Conservation (phyloP, 1,284 basidiomycete species). For the Takashimella tepidaria region DNA sequence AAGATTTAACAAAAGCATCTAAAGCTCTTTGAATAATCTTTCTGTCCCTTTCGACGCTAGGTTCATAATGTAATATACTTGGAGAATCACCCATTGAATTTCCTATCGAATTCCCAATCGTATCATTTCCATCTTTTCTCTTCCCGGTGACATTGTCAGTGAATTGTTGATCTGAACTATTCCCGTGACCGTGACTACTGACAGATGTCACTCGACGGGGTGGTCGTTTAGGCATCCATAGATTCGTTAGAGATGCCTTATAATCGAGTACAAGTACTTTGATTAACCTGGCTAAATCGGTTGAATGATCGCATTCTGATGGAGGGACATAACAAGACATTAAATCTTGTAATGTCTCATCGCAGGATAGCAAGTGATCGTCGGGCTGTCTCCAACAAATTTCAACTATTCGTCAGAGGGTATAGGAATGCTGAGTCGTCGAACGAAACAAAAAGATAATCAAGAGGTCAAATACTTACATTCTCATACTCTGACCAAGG, state of each 20-base stretch:
- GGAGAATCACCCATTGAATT: not conserved
- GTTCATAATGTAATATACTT: no score
- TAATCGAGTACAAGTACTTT: not conserved
- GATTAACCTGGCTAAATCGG: not conserved
- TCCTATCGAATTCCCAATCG: not conserved
- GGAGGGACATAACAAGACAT: not conserved
- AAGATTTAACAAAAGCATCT: not conserved
- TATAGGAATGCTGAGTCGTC: no score
- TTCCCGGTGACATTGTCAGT: not conserved
- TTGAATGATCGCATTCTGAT: not conserved
- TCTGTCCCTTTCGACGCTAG: not conserved
- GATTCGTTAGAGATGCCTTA: not conserved
- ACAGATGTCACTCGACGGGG: not conserved
- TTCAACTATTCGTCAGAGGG: no score
- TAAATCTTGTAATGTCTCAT: not conserved
- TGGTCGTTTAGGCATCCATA: not conserved
- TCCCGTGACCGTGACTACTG: not conserved
- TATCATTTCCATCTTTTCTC: not conserved
- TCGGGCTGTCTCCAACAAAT: no score
- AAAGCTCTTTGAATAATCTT: not conserved
- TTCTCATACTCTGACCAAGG: conserved; percentile 12
- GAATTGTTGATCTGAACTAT: not conserved
- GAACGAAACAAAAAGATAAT: no score
- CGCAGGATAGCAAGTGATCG: not conserved
- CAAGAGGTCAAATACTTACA: conserved; percentile 3